Conservation (phyloP, 257 asterid species). For the Lycium barbarum region DNA sequence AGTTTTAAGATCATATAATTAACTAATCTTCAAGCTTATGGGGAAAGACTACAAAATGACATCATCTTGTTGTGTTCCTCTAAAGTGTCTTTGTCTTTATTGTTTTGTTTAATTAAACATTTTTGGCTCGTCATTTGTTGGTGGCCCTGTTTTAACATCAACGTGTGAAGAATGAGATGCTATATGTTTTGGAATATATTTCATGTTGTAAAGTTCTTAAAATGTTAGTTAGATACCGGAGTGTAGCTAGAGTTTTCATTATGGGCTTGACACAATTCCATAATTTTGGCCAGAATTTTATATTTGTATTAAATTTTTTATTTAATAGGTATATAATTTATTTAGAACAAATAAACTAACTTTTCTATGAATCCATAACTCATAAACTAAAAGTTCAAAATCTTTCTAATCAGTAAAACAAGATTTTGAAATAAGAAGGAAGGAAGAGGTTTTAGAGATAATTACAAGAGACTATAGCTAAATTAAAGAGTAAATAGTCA, state of each 20-base stretch:
- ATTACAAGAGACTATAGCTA: not conserved
- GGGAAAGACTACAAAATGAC: conserved; percentile 6
- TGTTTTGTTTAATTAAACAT: not conserved
- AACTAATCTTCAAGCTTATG: not conserved
- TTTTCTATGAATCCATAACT: not conserved
- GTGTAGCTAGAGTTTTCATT: too few species aligned
- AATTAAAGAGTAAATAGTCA: not conserved
- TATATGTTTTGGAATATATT: not conserved
- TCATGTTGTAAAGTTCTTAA: too few species aligned
- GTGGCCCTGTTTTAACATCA: not conserved
- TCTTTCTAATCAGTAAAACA: not conserved
- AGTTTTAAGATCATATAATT: not conserved
- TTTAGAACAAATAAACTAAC: too few species aligned
- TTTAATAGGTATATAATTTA: too few species aligned
- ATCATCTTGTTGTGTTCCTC: not conserved
- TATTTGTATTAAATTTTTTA: too few species aligned
- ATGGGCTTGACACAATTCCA: too few species aligned
- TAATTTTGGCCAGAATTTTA: too few species aligned
- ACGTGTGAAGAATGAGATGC: not conserved
- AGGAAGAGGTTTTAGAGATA: not conserved
- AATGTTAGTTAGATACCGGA: too few species aligned
- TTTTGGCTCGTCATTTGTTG: not conserved
- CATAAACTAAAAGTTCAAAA: not conserved
- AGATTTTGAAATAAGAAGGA: not conserved
- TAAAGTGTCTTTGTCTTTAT: not conserved